Percentiles rank a stretch among this genome's conserved stretches.
These are phyloP conservation scores for Saccharomycopsis selenospora DNA, from an alignment of 805 yeast species.

Conservation along the genomic window DNA sequence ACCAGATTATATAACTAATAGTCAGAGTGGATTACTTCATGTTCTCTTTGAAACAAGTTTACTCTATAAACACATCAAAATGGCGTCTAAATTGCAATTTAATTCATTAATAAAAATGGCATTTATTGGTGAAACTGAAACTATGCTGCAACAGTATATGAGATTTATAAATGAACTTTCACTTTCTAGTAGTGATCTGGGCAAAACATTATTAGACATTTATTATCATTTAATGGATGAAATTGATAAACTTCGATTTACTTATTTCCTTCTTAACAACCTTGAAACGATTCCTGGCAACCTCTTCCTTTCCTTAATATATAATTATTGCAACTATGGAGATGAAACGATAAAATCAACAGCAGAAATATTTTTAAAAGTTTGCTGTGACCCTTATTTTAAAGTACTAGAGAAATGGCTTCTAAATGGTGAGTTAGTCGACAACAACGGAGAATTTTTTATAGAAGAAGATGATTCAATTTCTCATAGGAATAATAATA, in stretches of 20 bases:
- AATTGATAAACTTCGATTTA: conserved; percentile 49
- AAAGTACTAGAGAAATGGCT: conserved; percentile 62
- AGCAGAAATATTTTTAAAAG: conserved; percentile 38
- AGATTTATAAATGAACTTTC: conserved; percentile 38
- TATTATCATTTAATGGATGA: conserved; percentile 40
- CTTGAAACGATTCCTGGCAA: conserved; percentile 35
- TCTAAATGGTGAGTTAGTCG: conserved; percentile 52
- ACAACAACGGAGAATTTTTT: conserved; percentile 57
- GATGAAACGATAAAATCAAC: conserved; percentile 44
- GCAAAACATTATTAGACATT: conserved; percentile 26
- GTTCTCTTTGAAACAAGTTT: conserved; percentile 66
- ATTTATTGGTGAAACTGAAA: conserved; percentile 40
- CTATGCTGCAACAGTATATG: conserved; percentile 37
- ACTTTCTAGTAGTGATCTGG: conserved; percentile 28
- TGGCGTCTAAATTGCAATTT: conserved; percentile 26
- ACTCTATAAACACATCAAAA: conserved; percentile 43
- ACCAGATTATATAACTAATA: conserved; percentile 48
- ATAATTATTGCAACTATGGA: conserved; percentile 51
- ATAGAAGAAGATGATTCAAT: conserved; percentile 25
- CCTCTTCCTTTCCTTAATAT: conserved; percentile 47
- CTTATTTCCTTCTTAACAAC: conserved; percentile 37
- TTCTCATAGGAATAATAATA: background rate
- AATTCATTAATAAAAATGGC: conserved; percentile 57
- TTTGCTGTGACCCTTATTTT: conserved; percentile 51
- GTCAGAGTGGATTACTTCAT: conserved; percentile 49